Conservation (phyloP, 257 asterid species). For the Solanum dulcamara region DNA sequence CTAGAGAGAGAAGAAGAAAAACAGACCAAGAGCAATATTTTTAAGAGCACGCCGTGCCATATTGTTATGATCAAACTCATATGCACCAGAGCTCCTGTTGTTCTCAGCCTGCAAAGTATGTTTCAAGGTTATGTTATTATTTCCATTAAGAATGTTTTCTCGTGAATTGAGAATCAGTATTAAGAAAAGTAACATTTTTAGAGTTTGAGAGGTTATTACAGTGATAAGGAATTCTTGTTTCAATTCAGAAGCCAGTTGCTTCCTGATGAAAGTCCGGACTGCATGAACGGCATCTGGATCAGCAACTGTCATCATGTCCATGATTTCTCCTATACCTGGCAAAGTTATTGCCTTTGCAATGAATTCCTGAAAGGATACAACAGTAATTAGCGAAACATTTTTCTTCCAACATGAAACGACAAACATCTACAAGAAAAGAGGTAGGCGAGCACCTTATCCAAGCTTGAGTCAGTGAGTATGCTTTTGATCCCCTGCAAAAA, state of each 20-base stretch:
- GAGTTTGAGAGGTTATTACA: constrained; percentile 15
- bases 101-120: constrained; percentile 27
- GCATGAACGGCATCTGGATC: constrained; percentile 92
- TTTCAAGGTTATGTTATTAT: not conserved
- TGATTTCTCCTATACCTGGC: constrained; percentile 76
- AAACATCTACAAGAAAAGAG: not conserved
- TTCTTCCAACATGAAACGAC: not conserved
- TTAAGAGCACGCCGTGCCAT: constrained; percentile 79
- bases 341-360: constrained; percentile 72
- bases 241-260: constrained; percentile 64
- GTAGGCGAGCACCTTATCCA: constrained; percentile 50
- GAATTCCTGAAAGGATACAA: constrained; percentile 40
- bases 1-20: not conserved
- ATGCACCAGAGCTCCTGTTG: constrained; percentile 50
- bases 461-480: constrained; percentile 42
- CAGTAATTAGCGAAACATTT: not conserved
- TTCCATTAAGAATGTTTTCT: not conserved
- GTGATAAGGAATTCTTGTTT: constrained; percentile 46
- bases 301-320: constrained; percentile 82
- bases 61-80: constrained; percentile 51
- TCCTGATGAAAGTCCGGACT: constrained; percentile 52
- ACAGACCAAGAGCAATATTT: constrained; percentile 58
- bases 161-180: not conserved
- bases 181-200: not conserved
- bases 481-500: constrained; percentile 58